Percentiles rank a stretch among this genome's conserved stretches.
These are phyloP conservation scores for Dacryopinax primogenitus DNA, from an alignment of 768 basidiomycete genomes.

Conservation along the genomic window DNA sequence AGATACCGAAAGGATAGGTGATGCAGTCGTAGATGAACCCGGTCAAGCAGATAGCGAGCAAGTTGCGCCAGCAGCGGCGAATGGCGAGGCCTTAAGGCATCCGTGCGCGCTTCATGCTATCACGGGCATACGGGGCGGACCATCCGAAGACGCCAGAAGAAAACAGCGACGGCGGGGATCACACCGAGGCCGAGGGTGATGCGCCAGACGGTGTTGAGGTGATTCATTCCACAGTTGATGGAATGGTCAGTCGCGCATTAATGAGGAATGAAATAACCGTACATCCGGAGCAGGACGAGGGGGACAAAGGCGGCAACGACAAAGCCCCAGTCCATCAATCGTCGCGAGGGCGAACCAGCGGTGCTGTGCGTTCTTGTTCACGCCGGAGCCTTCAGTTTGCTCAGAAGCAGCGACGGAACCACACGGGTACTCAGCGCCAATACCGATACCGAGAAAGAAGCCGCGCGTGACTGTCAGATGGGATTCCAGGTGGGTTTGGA, in stretches of 20 bases:
- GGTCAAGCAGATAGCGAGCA: conserved; percentile 22
- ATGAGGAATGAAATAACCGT: conserved; percentile 14
- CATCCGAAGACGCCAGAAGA: conserved; percentile 22
- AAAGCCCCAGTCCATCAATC: conserved; percentile 21
- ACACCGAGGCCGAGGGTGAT: conserved; percentile 23
- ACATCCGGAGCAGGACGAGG: conserved; percentile 19
- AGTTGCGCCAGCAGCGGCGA: conserved; percentile 23
- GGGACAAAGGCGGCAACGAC: conserved; percentile 20
- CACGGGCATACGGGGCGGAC: conserved; percentile 21
- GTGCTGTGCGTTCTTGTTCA: conserved; percentile 69
- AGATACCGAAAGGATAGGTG: conserved; percentile 23
- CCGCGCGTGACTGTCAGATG: conserved; percentile 59
- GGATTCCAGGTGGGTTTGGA: no score
- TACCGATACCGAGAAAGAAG: conserved; percentile 14
- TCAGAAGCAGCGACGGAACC: conserved; percentile 82
- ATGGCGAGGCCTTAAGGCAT: conserved; percentile 20
- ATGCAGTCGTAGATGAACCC: conserved; percentile 26
- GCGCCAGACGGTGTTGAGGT: conserved; percentile 20
- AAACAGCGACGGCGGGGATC: conserved; percentile 22
- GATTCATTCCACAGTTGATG: conserved; percentile 17
- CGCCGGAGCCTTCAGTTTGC: conserved; percentile 70
- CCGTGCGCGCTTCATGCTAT: conserved; percentile 17
- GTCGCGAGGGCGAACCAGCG: conserved; percentile 80
- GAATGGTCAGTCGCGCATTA: not conserved
- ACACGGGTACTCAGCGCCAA: conserved; percentile 53